Base-by-base conservation (phyloP, 1,284 basidiomycete species). In the Lignosus rhinocerotis region DNA sequence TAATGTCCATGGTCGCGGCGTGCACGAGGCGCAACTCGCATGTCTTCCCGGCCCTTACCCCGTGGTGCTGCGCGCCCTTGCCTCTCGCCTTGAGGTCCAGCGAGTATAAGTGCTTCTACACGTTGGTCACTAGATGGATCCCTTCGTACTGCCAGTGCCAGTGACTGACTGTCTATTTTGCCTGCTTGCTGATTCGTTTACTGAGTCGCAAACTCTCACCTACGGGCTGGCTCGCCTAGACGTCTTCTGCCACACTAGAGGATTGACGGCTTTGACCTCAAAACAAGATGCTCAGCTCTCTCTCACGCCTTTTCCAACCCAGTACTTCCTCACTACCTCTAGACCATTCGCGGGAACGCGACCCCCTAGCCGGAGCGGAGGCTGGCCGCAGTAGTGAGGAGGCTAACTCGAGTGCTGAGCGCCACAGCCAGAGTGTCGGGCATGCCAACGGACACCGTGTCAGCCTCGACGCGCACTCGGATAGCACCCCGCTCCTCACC, bases 231-330 rank as follows among this genome's bases (percentile, higher is more conserved):
- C 43, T 12, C 43, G 21, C 17, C 21, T 16, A 11, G 36, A n/a
- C 36, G 12, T n/a, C 36, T 12, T 6, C 36, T 39, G n/a, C 5
- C 41, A 43, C 19, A 4, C 17, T 5, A 6, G 16, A 16, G 41
- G 10, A 43, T 10, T 19, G 6, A 17, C 41, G 19, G 19, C n/a
- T 17, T 16, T n/a, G 25, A 17, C 16, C 12, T 16, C 34, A 12
- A 53, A 7, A 43, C 3, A 58, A 8, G 53, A 66, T 68, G 65
- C 59, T 68, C 45, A 63, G 56, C 55, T 51, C 62, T 5, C 55
- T 69, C 19, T 59, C 61, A 12, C 64, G 66, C 47, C 59, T 68
- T 11, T 66, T 69, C 47, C 64, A 65, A 48, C 55, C 64, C 11
- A 58, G 63, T 43, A 48, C 36, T 1, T 38, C 44, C 19, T 48